Conservation (phyloP, 2,329 filamentous ascomycete species). For the Talaromyces sp. region DNA sequence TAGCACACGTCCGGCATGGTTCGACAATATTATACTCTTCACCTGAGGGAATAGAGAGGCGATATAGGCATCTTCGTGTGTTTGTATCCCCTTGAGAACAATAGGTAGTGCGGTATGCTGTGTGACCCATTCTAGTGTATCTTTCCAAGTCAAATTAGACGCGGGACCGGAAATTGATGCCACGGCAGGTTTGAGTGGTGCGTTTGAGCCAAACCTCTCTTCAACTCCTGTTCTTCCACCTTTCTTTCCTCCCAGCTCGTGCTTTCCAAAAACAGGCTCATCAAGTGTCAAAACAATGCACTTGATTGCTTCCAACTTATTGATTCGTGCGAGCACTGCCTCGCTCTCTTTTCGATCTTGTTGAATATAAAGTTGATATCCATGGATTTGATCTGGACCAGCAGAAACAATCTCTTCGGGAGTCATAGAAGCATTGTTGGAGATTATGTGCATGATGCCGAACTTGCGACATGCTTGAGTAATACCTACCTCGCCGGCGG, state of each 20-base stretch:
- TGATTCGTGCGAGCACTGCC: constrained; percentile 73
- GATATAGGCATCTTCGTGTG: constrained; percentile 86
- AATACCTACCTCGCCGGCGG: constrained; percentile 80
- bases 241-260: constrained; percentile 59
- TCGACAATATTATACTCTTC: constrained; percentile 80
- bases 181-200: constrained; percentile 64
- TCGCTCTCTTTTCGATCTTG: constrained; percentile 77
- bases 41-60: constrained; percentile 71
- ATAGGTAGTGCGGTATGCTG: constrained; percentile 81
- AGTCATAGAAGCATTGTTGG: constrained; percentile 89
- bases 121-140: constrained; percentile 76
- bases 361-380: constrained; percentile 95
- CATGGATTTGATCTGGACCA: constrained; percentile 70
- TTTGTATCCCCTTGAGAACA: constrained; percentile 88
- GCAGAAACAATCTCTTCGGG: constrained; percentile 84
- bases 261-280: constrained; percentile 84
- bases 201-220: constrained; percentile 60
- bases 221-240: not conserved
- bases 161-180: constrained; percentile 86
- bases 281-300: constrained; percentile 88
- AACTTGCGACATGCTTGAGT: constrained; percentile 72
- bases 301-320: constrained; percentile 68
- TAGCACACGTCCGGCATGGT: constrained; percentile 82
- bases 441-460: constrained; percentile 78
- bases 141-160: constrained; percentile 79